Percentiles rank a stretch among this genome's conserved stretches.
phyloP scores from a whole-genome alignment of 495 filamentous ascomycete genomes.

The Penicillium bialowiezense region DNA sequence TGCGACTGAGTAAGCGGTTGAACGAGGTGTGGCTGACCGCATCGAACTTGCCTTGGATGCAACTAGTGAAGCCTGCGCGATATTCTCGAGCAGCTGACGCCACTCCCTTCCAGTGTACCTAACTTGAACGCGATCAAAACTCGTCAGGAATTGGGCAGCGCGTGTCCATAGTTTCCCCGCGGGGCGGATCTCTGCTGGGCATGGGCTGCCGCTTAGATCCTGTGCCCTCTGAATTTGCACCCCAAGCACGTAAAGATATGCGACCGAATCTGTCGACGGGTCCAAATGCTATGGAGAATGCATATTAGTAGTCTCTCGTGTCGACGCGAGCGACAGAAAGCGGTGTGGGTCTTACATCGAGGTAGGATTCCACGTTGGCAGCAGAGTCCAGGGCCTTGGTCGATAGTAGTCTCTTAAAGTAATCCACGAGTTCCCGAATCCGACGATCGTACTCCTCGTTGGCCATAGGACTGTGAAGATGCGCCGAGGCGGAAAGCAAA shows the following conservation, averaged over 20 bases:
- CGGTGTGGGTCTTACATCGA: conserved; percentile 27
- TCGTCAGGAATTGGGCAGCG: conserved; percentile 43
- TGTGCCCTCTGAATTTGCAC: conserved; percentile 30
- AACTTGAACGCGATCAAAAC: conserved; percentile 57
- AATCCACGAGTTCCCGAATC: conserved; percentile 27
- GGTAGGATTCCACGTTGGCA: conserved; percentile 14
- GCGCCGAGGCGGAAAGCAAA: conserved; percentile 13
- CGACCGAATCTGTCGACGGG: conserved; percentile 40
- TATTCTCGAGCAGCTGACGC: conserved; percentile 48
- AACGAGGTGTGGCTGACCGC: neutral
- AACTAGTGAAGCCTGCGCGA: conserved; percentile 38
- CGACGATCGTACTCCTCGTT: conserved; percentile 29
- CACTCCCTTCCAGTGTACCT: conserved; percentile 57
- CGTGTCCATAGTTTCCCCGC: conserved; percentile 46
- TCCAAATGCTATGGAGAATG: conserved; percentile 32
- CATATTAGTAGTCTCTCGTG: neutral
- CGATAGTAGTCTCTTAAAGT: conserved; percentile 18
- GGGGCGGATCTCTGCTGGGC: conserved; percentile 28
- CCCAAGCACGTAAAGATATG: conserved; percentile 40
- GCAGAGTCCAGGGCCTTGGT: conserved; percentile 14
- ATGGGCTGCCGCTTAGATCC: conserved; percentile 14
- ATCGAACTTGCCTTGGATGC: conserved; percentile 39
- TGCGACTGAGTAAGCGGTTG: conserved; percentile 22
- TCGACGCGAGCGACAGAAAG: neutral
- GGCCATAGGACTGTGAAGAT: conserved; percentile 8